Percentiles rank a stretch among this genome's conserved stretches.
These are phyloP conservation scores for Inonotus obliquus DNA, from an alignment of 1,284 basidiomycete species.

Conservation along the genomic window DNA sequence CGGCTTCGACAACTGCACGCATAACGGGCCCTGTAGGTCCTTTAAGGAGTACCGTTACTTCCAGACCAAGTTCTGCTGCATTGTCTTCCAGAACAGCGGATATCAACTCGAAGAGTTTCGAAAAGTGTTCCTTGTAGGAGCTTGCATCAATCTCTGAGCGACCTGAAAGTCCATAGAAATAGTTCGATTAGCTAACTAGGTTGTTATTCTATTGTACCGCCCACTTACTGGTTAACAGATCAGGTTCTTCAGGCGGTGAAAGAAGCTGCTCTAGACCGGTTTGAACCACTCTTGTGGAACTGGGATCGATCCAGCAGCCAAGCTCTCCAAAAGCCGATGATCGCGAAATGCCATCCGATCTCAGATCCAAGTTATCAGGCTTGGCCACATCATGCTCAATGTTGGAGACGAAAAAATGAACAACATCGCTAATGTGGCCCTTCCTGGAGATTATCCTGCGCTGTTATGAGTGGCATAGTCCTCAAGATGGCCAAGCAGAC, in stretches of 20 bases:
- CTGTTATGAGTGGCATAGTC: background rate
- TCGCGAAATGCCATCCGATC: conserved; percentile 43
- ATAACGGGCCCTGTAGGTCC: conserved; percentile 77
- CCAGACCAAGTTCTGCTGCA: conserved; percentile 56
- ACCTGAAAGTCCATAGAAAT: conserved; percentile 16
- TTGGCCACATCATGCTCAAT: conserved; percentile 60
- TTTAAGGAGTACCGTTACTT: conserved; percentile 65
- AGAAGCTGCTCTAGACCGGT: conserved; percentile 70
- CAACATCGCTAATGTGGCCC: conserved; percentile 35
- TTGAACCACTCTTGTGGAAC: conserved; percentile 73
- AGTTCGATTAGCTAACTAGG: background rate
- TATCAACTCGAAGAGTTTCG: conserved; percentile 44
- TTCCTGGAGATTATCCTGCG: background rate
- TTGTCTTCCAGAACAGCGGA: conserved; percentile 52
- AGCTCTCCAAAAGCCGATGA: conserved; percentile 59
- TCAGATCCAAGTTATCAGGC: conserved; percentile 27
- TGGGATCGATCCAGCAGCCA: conserved; percentile 83
- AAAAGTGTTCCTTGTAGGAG: conserved; percentile 26
- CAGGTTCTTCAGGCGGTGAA: conserved; percentile 57
- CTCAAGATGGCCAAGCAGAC: background rate
- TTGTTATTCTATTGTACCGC: background rate
- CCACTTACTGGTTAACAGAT: conserved; percentile 47
- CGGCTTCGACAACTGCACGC: conserved; percentile 50
- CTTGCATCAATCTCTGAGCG: background rate
- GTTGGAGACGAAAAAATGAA: conserved; percentile 79